Base-by-base conservation (phyloP, 306 rosid species). In the Cucumis cinereus region DNA sequence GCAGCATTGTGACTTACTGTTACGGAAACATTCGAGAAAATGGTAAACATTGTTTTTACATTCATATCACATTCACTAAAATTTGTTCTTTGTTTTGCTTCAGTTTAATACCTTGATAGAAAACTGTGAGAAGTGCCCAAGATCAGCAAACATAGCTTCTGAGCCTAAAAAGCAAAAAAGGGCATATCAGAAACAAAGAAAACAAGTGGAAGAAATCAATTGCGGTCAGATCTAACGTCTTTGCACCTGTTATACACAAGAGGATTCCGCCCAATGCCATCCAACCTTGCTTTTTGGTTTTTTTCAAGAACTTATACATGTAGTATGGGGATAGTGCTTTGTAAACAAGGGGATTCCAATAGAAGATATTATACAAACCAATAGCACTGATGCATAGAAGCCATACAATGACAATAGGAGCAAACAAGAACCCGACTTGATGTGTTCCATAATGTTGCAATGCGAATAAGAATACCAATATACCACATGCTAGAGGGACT, bases 61-160 rank as follows among this genome's bases (percentile, higher is more conserved):
- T 28, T 28, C 40, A 7, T 4, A 30, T 60, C 11, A 11, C 67
- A 28, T 28, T 60, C 40, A 2, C 13, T 33, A 62, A 30, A 62
- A 33, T 2, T 64, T n/a, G 50, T 64, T 50, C 17, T 64, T 36
- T 9, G 47, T 35, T 35, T 35, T 35, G 53, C 43, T 47, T 53
- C 62, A 74, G 67, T n/a, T 56, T 35, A 86, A 82, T 64, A 85
- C 89, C 89, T 85, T 62, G 77, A 85, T 85, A 53, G 89, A 85
- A 23, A 76, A 79, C 79, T 91, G 98, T 67, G 94, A 82, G 77
- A 93, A 93, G 85, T 93, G 98, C 61, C 98, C 98, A 35, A 93
- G 89, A 81, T 93, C 97, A 81, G 98, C 98, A 87, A 81, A 93
- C 98, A 93, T 93, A 54, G 98, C 97, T 91, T 93, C 98, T 10